Evolutionary conservation across 768 basidiomycete genomes (phyloP).

Genomic region (Mycena latifolia): DNA sequence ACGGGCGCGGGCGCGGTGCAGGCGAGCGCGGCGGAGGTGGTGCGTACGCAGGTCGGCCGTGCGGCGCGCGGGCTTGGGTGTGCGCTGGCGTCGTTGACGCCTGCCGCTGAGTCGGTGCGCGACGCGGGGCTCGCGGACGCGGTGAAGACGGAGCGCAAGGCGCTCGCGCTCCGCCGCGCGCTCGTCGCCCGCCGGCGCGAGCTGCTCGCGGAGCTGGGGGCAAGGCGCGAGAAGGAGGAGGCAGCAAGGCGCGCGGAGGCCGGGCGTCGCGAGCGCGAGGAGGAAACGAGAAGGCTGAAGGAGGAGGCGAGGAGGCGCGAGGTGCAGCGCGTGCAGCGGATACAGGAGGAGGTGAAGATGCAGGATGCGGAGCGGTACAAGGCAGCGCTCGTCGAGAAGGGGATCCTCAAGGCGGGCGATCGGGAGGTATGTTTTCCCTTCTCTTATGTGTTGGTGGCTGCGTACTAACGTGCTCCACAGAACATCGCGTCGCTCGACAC

Average conservation of each 20-base stretch:
- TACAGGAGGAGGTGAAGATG: conserved; percentile 81
- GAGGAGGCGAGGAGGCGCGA: conserved; percentile 77
- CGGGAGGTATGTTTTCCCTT: conserved; percentile 50
- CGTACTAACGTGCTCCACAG: conserved; percentile 49
- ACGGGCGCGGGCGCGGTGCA: conserved; percentile 70
- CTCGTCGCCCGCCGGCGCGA: conserved; percentile 89
- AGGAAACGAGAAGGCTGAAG: conserved; percentile 69
- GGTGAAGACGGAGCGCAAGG: conserved; percentile 81
- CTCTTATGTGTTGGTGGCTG: neutral
- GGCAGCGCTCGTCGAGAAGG: conserved; percentile 83
- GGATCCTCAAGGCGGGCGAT: conserved; percentile 61
- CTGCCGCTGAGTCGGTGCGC: conserved; percentile 52
- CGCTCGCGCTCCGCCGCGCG: conserved; percentile 80
- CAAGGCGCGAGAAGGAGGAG: conserved; percentile 91
- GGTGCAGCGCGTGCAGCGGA: conserved; percentile 72
- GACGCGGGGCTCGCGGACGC: conserved; percentile 70
- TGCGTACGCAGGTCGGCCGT: conserved; percentile 82
- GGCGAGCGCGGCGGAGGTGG: conserved; percentile 76
- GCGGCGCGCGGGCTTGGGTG: conserved; percentile 82
- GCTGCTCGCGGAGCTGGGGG: conserved; percentile 84
- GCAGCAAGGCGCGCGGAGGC: conserved; percentile 81
- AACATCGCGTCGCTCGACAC: conserved; percentile 89
- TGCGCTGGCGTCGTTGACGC: conserved; percentile 69
- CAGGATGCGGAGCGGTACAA: conserved; percentile 94
- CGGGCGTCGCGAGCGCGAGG: conserved; percentile 74